These are phyloP conservation scores for Ascomycota sp. DNA, from an alignment of 2,329 filamentous ascomycete genomes.

Conservation along the genomic window DNA sequence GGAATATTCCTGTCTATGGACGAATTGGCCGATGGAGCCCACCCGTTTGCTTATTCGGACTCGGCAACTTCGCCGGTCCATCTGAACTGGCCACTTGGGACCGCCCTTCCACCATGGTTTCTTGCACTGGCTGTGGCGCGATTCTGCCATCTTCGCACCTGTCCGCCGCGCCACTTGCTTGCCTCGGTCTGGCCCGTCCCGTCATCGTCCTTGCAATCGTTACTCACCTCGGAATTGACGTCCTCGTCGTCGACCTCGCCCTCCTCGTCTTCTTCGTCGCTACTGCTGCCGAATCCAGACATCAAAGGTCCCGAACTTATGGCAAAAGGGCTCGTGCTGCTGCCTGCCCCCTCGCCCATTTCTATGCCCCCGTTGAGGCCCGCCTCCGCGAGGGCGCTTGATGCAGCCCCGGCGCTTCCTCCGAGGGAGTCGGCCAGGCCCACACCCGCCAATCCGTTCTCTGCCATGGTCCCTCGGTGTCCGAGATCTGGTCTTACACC, in stretches of 20 bases:
- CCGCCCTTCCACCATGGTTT: no score
- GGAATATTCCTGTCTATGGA: conserved; percentile 2
- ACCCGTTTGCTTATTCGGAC: no score
- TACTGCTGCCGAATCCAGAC: conserved; percentile 85
- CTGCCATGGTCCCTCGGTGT: conserved; percentile 44
- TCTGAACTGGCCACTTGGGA: conserved; percentile 1
- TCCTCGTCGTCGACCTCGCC: conserved; percentile 71
- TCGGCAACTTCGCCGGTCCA: conserved; percentile 2
- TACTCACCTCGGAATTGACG: conserved; percentile 44
- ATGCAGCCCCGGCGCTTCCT: conserved; percentile 20
- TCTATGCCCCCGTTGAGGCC: conserved; percentile 63
- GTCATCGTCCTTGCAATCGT: conserved; percentile 11
- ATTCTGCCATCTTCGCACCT: conserved; percentile 11
- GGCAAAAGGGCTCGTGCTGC: conserved; percentile 51
- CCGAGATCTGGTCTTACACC: conserved; percentile 84
- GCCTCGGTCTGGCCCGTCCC: no score
- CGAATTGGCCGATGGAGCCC: conserved; percentile 1
- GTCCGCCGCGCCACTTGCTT: conserved; percentile 8
- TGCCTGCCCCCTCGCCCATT: conserved; percentile 39
- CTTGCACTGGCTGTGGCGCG: no score
- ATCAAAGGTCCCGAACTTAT: conserved; percentile 56
- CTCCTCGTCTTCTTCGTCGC: conserved; percentile 90
- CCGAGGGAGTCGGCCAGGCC: conserved; percentile 27
- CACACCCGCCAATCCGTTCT: conserved; percentile 24
- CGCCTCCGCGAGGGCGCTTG: conserved; percentile 57